Evolutionary conservation across 75 land plant genomes (phyloP).

Genomic region (Azolla pinnata): DNA sequence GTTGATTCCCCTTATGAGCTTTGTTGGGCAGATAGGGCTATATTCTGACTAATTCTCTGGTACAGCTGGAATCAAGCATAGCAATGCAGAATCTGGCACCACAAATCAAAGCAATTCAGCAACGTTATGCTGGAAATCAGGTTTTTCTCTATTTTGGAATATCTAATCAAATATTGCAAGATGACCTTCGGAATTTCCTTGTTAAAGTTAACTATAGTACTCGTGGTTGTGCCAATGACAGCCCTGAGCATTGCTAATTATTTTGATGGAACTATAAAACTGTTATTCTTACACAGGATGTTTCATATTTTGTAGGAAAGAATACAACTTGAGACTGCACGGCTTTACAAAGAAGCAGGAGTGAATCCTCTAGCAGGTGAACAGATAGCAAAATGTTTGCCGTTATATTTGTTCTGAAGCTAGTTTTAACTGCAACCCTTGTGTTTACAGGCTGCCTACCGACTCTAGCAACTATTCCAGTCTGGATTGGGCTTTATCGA

Average conservation of each 20-base stretch:
- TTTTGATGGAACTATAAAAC: too few species aligned
- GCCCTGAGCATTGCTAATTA: too few species aligned
- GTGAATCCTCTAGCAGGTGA: constrained; percentile 92
- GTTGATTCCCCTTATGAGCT: background rate
- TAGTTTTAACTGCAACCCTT: background rate
- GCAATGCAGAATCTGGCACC: constrained; percentile 98
- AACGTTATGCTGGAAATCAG: constrained; percentile 88
- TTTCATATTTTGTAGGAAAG: constrained; percentile 40
- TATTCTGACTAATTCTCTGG: too few species aligned
- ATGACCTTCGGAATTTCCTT: background rate
- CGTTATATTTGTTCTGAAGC: background rate
- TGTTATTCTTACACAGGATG: too few species aligned
- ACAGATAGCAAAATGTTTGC: background rate
- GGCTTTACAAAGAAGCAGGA: constrained; percentile 84
- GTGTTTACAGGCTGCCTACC: constrained; percentile 75
- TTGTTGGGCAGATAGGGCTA: too few species aligned
- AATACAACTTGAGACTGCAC: constrained; percentile 89
- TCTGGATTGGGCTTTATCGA: constrained; percentile 95
- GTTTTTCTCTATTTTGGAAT: constrained; percentile 14
- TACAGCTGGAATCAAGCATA: constrained; percentile 83
- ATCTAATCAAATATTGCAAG: background rate
- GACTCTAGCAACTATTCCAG: constrained; percentile 88
- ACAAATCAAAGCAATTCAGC: constrained; percentile 90
- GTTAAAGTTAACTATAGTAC: background rate
- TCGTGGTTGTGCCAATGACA: background rate